Evolutionary conservation across 2,329 filamentous ascomycete genomes (phyloP), one percentile per base, ranked within the genome.

Genomic region (Exophiala bonariae): DNA sequence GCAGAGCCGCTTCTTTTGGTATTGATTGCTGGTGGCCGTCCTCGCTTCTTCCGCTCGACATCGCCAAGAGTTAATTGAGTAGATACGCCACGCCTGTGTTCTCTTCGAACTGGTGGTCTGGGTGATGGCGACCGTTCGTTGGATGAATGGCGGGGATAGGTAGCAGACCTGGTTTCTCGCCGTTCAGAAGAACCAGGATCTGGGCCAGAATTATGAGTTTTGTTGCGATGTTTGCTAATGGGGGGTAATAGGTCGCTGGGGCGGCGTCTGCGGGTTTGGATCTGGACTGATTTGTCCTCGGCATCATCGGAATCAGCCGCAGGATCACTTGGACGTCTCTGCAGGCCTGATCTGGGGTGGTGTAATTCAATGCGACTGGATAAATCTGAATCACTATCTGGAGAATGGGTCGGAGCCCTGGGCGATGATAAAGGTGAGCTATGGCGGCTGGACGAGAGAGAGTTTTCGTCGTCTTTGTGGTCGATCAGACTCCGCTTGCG

Each of bases 1-100:
- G 74, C 72, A 3, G 73, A 76, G 42, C 63, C 63, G 50, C 73
- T 71, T 30, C 71, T 65, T 42, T 64, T 66, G 16, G 66, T 69
- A n/a, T 70, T 66, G 26, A 68, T 56, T 16, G 69, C 57, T 9
- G 69, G 67, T 3, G 72, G 66, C 10, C 69, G 68, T 2, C 64
- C 61, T 47, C 58, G 52, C 49, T 70, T 74, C 41, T 58, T 63
- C 39, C 57, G 54, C 36, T 57, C 44, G 41, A 55, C 44, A 50
- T 53, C 51, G 52, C 42, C 48, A 30, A 47, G 41, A 32, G 51
- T 57, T 3, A 58, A 44, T 35, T 63, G 61, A 16, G 56, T 61
- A 10, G 62, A 63, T 18, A 53, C 49, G 26, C 58, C 59, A 41
- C 61, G 51, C 30, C 55, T 47, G 32, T 61, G 55, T 20, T 60